Evolutionary conservation across 345 rosid species (phyloP).

Genomic region (Nephelium lappaceum): DNA sequence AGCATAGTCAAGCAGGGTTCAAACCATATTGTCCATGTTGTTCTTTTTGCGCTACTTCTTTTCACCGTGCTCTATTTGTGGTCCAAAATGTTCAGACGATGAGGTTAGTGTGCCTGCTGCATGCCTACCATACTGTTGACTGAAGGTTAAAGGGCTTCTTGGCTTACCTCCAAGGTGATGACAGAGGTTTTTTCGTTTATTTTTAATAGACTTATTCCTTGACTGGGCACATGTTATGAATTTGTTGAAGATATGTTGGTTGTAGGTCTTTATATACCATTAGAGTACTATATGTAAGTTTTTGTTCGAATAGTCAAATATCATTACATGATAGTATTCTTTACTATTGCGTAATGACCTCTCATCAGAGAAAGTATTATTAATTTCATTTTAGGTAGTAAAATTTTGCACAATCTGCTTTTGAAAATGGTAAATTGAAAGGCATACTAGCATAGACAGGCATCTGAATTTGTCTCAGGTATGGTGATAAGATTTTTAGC

Average conservation of each 20-base stretch:
- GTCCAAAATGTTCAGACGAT: conserved; percentile 78
- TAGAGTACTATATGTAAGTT: no score
- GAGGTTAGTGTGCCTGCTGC: conserved; percentile 15
- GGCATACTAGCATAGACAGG: conserved; percentile 9
- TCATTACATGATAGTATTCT: no score
- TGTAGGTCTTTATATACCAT: no score
- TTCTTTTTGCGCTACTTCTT: conserved; percentile 70
- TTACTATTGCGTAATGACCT: no score
- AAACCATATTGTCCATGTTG: conserved; percentile 78
- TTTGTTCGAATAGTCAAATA: no score
- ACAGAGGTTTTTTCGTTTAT: neutral
- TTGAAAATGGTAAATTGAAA: no score
- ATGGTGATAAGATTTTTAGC: neutral
- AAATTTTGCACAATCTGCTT: no score
- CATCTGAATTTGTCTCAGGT: conserved; percentile 4
- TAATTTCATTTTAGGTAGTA: no score
- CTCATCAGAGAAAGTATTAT: no score
- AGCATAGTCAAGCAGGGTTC: conserved; percentile 78
- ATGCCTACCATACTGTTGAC: neutral
- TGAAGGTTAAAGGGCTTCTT: neutral
- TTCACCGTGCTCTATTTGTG: conserved; percentile 77
- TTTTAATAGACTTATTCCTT: neutral
- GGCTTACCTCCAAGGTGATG: neutral
- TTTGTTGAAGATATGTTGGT: neutral
- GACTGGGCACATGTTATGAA: neutral